Percentiles rank a stretch among this genome's conserved stretches.
Evolutionary conservation across 164 flowering plant species (phyloP).

Genomic region (Magnolia sinica): DNA sequence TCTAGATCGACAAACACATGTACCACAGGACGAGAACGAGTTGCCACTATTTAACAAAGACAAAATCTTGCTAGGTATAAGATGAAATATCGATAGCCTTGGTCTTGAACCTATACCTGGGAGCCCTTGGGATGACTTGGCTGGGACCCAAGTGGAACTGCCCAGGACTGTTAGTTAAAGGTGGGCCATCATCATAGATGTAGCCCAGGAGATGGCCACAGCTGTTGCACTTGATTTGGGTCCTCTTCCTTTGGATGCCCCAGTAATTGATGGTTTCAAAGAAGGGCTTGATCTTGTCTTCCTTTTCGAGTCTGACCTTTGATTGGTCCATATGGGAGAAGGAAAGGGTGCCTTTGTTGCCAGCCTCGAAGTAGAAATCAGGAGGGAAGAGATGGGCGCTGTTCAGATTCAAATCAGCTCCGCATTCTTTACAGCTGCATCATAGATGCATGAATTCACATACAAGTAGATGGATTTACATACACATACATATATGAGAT

Average conservation of each 20-base stretch:
- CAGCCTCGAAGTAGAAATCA: constrained; percentile 86
- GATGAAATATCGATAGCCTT: constrained; percentile 50
- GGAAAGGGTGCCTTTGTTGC: constrained; percentile 84
- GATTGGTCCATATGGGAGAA: constrained; percentile 58
- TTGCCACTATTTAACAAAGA: background rate
- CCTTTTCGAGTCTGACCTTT: constrained; percentile 66
- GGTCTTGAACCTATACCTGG: constrained; percentile 79
- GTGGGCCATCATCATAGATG: constrained; percentile 93
- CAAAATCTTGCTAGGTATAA: constrained; percentile 13
- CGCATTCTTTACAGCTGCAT: constrained; percentile 65
- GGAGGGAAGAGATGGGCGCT: constrained; percentile 59
- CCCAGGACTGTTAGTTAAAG: constrained; percentile 62
- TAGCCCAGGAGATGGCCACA: constrained; percentile 69
- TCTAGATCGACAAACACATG: too few relatives aligned
- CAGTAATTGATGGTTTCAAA: constrained; percentile 92
- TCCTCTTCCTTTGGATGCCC: constrained; percentile 86
- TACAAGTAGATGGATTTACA: too few relatives aligned
- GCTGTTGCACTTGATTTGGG: constrained; percentile 64
- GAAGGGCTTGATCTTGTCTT: constrained; percentile 86
- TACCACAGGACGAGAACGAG: too few relatives aligned
- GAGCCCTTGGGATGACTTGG: constrained; percentile 83
- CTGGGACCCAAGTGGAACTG: constrained; percentile 88
- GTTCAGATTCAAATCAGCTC: constrained; percentile 57
- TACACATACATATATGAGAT: too few relatives aligned
- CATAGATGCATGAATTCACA: background rate